Evolutionary conservation across 352 stramenopile genomes (phyloP).

Genomic region (Globisporangium okanoganense): DNA sequence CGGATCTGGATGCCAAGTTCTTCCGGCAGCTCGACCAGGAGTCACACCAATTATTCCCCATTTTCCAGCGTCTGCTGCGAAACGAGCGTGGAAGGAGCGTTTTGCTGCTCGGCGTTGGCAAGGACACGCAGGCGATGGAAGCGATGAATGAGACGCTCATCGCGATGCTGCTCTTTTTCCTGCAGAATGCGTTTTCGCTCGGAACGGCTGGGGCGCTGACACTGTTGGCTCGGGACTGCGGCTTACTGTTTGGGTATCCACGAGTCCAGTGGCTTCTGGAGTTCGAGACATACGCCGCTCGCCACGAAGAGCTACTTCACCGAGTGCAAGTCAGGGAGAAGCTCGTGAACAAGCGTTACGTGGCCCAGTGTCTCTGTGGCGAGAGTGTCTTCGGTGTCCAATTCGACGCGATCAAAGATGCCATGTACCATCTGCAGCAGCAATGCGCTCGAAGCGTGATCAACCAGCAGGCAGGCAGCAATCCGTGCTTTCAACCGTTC

Average conservation of each 20-base stretch:
- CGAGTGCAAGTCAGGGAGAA: slow-evolving; percentile 15
- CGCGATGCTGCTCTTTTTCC: slow-evolving; percentile 46
- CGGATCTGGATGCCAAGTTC: slow-evolving; percentile 15
- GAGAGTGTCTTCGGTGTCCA: slow-evolving; percentile 31
- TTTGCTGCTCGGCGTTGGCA: slow-evolving; percentile 31
- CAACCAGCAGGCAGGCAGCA: background rate
- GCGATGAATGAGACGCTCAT: slow-evolving; percentile 25
- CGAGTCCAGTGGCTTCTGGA: slow-evolving; percentile 24
- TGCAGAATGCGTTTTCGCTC: slow-evolving; percentile 30
- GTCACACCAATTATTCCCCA: slow-evolving; percentile 28
- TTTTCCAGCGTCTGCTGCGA: slow-evolving; percentile 45
- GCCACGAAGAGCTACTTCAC: background rate
- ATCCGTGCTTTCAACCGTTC: slow-evolving; percentile 38
- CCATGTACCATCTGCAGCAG: slow-evolving; percentile 16
- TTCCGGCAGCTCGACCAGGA: slow-evolving; percentile 41
- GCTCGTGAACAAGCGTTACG: slow-evolving; percentile 7
- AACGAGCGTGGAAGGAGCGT: slow-evolving; percentile 30
- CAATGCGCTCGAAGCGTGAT: slow-evolving; percentile 19
- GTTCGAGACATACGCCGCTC: slow-evolving; percentile 20
- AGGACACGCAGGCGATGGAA: slow-evolving; percentile 14
- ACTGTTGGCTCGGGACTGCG: slow-evolving; percentile 3
- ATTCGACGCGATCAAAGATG: slow-evolving; percentile 10
- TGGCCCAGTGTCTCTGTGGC: slow-evolving; percentile 43
- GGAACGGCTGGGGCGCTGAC: slow-evolving; percentile 20
- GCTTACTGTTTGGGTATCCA: slow-evolving; percentile 30